These are phyloP conservation scores for Cucumis variabilis DNA, from an alignment of 331 rosid species.

Conservation along the genomic window DNA sequence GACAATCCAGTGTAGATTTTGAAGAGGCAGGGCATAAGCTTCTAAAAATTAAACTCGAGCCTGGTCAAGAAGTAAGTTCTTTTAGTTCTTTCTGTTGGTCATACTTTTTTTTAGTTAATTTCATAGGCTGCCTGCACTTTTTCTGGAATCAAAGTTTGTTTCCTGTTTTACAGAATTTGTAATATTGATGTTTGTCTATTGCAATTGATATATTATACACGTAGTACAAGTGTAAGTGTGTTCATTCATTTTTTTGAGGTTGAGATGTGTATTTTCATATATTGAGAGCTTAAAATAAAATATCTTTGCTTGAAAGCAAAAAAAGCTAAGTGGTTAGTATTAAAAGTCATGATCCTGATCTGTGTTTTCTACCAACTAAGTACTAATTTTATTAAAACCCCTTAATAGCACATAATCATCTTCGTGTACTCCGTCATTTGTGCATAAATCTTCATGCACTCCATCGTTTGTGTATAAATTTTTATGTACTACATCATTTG, in stretches of 20 bases:
- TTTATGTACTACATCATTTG: no score
- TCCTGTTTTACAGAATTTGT: neutral
- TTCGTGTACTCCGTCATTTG: neutral
- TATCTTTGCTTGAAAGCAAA: neutral
- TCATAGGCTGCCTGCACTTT: neutral
- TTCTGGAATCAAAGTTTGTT: neutral
- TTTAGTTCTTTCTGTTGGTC: no score
- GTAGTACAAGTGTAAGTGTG: neutral
- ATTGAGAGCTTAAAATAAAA: neutral
- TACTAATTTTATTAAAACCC: neutral
- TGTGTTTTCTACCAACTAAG: no score
- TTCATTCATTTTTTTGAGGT: neutral
- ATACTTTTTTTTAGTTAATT: conserved; percentile 18
- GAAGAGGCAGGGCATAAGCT: conserved; percentile 99
- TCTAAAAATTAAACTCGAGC: conserved; percentile 86
- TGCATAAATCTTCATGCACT: no score
- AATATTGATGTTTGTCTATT: neutral
- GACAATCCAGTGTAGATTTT: conserved; percentile 89
- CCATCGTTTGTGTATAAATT: no score
- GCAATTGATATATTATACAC: conserved; percentile 1
- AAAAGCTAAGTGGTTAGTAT: neutral
- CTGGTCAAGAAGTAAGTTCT: conserved; percentile 96
- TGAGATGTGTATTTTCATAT: neutral
- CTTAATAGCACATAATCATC: neutral
- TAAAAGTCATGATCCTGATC: neutral